Conservation (phyloP, 140 eudicot species). For the Senecio squalidus region DNA sequence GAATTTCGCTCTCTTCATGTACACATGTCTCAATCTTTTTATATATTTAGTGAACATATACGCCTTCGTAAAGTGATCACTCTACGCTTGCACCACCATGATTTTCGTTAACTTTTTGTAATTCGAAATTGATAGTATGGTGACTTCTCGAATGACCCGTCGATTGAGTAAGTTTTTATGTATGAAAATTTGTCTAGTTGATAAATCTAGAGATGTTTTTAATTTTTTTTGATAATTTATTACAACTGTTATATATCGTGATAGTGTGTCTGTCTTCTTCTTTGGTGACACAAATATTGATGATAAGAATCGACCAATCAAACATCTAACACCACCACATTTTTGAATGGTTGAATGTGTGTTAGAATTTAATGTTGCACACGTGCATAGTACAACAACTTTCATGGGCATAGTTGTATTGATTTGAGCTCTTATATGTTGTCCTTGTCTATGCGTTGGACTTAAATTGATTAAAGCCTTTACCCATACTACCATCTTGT, state of each 20-base stretch:
- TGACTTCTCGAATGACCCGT: too few species aligned
- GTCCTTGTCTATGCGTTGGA: constrained; percentile 30
- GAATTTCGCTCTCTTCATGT: too few species aligned
- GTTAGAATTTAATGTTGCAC: constrained; percentile 27
- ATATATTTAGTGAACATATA: too few species aligned
- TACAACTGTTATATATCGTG: constrained; percentile 5
- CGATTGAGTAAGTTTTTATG: too few species aligned
- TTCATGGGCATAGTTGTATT: constrained; percentile 26
- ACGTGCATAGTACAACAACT: constrained; percentile 33
- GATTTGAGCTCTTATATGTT: constrained; percentile 21
- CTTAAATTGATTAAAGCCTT: constrained; percentile 3
- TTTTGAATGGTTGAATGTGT: constrained; percentile 24
- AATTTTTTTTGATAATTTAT: constrained; percentile 1
- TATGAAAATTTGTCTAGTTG: too few species aligned
- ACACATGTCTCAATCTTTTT: too few species aligned
- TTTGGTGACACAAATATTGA: constrained; percentile 15
- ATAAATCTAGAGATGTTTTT: too few species aligned
- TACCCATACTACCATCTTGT: constrained; percentile 22
- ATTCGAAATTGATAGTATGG: too few species aligned
- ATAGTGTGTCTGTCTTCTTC: constrained; percentile 7
- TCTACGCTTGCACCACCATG: too few species aligned
- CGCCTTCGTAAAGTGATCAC: too few species aligned
- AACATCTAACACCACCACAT: constrained; percentile 30
- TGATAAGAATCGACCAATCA: constrained; percentile 30
- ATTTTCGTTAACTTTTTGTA: too few species aligned